phyloP scores from a whole-genome alignment of 352 stramenopile genomes.

The Globisporangium paroecandrum region DNA sequence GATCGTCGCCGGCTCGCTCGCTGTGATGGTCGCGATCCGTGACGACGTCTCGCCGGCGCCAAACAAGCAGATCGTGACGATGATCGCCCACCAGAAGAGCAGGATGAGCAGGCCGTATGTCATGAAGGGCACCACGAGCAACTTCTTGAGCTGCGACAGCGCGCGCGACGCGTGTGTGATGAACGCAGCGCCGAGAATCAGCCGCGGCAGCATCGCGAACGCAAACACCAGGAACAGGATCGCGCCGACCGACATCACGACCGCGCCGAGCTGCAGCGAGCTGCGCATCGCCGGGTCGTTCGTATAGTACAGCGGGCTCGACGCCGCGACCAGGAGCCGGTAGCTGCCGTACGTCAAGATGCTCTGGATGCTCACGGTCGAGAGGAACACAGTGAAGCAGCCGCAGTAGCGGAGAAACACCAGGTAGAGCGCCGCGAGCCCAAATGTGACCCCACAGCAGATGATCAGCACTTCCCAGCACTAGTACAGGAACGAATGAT shows the following conservation, averaged over 20 bases:
- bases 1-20: constrained; percentile 39
- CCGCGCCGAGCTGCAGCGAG: constrained; percentile 56
- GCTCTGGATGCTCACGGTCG: constrained; percentile 54
- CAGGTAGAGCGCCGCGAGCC: constrained; percentile 55
- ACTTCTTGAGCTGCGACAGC: constrained; percentile 56
- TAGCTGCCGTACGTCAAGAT: constrained; percentile 69
- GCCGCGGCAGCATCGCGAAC: constrained; percentile 54
- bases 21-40: constrained; percentile 56
- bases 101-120: constrained; percentile 59
- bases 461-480: constrained; percentile 69
- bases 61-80: constrained; percentile 77
- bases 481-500: constrained; percentile 18
- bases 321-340: constrained; percentile 42
- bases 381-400: constrained; percentile 68
- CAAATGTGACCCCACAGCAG: constrained; percentile 55
- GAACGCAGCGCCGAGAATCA: constrained; percentile 71
- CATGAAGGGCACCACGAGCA: constrained; percentile 70
- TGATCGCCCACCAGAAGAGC: constrained; percentile 68
- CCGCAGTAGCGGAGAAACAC: constrained; percentile 68
- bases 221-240: constrained; percentile 68
- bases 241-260: constrained; percentile 54
- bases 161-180: constrained; percentile 74
- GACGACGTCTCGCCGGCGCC: constrained; percentile 56
- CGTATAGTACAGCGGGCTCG: constrained; percentile 41
- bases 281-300: constrained; percentile 68